Evolutionary conservation across 257 asterid species (phyloP).

Genomic region (Ballota nigra): DNA sequence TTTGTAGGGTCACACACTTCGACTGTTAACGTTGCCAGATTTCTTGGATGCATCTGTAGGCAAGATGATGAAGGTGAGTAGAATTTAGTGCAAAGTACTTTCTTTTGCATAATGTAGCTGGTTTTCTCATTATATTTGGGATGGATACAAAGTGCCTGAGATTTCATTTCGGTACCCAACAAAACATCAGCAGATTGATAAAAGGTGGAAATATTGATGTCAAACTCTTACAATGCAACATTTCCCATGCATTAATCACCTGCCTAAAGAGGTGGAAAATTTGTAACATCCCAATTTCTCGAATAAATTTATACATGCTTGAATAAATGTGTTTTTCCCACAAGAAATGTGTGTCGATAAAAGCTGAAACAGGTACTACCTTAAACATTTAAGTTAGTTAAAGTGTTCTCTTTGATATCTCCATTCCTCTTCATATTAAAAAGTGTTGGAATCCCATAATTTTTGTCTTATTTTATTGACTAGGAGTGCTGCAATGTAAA

Average conservation of each 20-base stretch:
- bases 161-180: background rate
- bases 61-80: slow-evolving; percentile 61
- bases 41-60: slow-evolving; percentile 69
- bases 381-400: background rate
- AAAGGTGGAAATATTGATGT: no score
- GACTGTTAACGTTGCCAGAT: slow-evolving; percentile 66
- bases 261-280: background rate
- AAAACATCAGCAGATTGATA: background rate
- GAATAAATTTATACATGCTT: background rate
- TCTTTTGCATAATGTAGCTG: background rate
- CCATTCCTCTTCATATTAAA: background rate
- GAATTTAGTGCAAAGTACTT: background rate
- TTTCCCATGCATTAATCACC: background rate
- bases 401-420: background rate
- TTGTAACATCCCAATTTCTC: background rate
- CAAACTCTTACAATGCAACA: background rate
- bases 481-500: background rate
- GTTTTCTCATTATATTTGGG: background rate
- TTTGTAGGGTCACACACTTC: slow-evolving; percentile 74
- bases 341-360: background rate
- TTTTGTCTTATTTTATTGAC: background rate
- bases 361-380: background rate
- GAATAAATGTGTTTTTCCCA: background rate
- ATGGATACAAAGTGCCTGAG: background rate
- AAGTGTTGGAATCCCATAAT: background rate